Conservation (phyloP, 2,329 filamentous ascomycete species). For the Cladosporium colombiae region DNA sequence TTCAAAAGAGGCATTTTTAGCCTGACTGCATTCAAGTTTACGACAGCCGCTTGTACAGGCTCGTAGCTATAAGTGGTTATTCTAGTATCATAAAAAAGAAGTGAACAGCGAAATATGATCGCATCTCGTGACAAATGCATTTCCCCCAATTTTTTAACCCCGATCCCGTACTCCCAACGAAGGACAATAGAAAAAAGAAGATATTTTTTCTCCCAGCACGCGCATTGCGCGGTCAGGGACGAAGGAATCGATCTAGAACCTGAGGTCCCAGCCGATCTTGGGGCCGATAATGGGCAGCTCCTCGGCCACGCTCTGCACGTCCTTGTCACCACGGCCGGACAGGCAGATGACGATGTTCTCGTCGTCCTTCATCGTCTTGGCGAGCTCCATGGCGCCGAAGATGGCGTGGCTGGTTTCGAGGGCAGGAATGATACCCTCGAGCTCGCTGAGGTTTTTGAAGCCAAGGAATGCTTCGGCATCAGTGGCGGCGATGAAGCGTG, state of each 20-base stretch:
- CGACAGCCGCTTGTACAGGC: neutral
- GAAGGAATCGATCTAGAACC: conserved; percentile 40
- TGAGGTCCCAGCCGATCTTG: conserved; percentile 73
- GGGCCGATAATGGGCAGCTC: conserved; percentile 87
- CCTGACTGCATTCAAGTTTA: neutral
- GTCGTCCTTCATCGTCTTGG: conserved; percentile 86
- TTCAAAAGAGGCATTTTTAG: neutral
- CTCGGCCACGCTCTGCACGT: conserved; percentile 96
- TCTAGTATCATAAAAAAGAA: neutral
- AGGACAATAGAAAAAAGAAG: neutral
- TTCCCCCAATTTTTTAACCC: neutral
- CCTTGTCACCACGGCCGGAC: conserved; percentile 93
- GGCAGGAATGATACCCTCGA: conserved; percentile 96
- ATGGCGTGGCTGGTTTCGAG: conserved; percentile 92
- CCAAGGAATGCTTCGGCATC: conserved; percentile 87
- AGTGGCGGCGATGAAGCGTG: conserved; percentile 86
- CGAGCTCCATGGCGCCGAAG: conserved; percentile 83
- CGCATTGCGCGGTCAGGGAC: neutral
- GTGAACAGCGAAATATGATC: neutral
- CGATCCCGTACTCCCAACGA: neutral
- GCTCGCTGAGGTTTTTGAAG: conserved; percentile 79
- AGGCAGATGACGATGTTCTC: conserved; percentile 93
- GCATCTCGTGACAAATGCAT: neutral
- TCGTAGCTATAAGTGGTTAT: neutral
- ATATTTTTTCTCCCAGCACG: neutral